phyloP scores from a whole-genome alignment of 2,329 filamentous ascomycete species.

The Colletotrichum tropicale region DNA sequence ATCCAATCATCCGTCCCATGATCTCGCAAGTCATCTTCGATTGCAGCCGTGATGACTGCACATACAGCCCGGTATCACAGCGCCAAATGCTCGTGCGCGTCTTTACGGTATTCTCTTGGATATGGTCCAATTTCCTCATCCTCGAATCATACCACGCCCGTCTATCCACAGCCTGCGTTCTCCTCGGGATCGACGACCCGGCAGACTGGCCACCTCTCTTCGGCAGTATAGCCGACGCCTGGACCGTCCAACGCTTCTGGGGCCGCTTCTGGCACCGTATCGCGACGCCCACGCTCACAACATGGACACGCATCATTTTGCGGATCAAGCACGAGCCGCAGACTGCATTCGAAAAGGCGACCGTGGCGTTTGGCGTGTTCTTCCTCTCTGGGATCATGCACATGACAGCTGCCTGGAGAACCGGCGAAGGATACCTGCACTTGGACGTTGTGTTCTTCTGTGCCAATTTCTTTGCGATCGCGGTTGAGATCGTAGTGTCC shows the following conservation, averaged over 20 bases:
- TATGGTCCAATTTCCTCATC: not conserved
- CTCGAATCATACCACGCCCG: not conserved
- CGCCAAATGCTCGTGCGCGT: not conserved
- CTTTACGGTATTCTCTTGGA: not conserved
- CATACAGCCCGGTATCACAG: not conserved
- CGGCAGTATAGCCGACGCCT: not conserved
- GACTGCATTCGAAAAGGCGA: not conserved
- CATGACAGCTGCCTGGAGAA: slow-evolving; percentile 29
- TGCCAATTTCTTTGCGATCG: not conserved
- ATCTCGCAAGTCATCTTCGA: not conserved
- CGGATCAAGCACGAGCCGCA: not conserved
- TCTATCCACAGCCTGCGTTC: not conserved
- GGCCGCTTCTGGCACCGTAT: not conserved
- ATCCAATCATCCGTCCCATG: not conserved
- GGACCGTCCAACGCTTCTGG: not conserved
- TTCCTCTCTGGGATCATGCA: slow-evolving; percentile 49
- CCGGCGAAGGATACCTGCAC: not conserved
- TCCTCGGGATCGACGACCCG: not conserved
- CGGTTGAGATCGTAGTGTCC: not conserved
- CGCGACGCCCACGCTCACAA: not conserved
- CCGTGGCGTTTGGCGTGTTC: not conserved
- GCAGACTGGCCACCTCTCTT: not conserved
- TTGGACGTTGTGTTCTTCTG: not conserved
- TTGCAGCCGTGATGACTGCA: not conserved
- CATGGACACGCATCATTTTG: not conserved